Base-by-base conservation (phyloP, 495 filamentous ascomycete species). In the Tetracladium marchalianum region DNA sequence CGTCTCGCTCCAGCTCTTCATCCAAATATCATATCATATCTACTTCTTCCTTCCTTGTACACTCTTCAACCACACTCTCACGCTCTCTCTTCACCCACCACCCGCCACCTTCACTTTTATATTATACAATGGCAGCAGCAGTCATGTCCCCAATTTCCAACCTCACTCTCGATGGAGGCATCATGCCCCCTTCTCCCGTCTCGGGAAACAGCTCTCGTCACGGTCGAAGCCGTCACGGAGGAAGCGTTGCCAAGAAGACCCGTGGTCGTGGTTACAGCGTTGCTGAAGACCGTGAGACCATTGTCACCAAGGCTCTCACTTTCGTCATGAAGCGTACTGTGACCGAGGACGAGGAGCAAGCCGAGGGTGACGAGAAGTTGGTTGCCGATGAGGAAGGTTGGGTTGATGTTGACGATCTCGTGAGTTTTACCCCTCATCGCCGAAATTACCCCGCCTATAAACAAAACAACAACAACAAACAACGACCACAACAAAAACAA, bases 291-390 rank as follows among this genome's bases (percentile, higher is more conserved):
- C 54, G 62, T 37, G 67, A 71, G 36, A 51, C 50, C 3, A 57
- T 57, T 43, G 52, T 69, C 15, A 56, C 62, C 47, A 69, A 71
- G 53, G 66, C 67, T 12, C 46, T 71, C 32, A 60, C 59, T 46
- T 69, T 65, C 36, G 62, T 67, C 18, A 45, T 71, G 24, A 71
- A 69, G 54, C 55, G 66, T 9, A 63, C 65, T 16, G 55, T 67
- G 17, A 46, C 53, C 36, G 54, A 65, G 31, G 57, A 52, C 22
- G 60, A 66, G 16, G 60, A 68, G 42, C 46, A 52, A 39, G 65
- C 64, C 10, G 65, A 61, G 0, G 59, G 61, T 0, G 56, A 61
- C 2, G 56, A 58, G 11, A 65, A 63, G 17, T 53, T 69, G 17
- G 61, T 68, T 17, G 62, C 59, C 9, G 59, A 68, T 41, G 46